A percentile compares a stretch with the other conserved stretches of the same genome.
phyloP scores from a whole-genome alignment of 768 basidiomycete species.

The Suillus ampliporus region DNA sequence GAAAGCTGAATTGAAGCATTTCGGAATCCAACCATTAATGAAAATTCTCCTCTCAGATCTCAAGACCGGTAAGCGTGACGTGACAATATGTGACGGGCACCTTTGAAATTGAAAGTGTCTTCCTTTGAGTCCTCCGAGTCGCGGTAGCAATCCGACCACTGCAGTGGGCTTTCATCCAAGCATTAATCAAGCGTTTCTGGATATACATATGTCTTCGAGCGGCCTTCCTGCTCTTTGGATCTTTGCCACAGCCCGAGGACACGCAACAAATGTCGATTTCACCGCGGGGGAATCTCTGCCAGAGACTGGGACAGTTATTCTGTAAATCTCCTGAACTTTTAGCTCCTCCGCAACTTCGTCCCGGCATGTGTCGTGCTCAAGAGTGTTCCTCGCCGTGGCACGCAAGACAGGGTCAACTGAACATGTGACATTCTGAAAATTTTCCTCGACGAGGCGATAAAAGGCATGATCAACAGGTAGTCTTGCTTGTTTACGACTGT shows the following conservation, averaged over 20 bases:
- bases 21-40: neutral
- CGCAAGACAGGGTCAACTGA: neutral
- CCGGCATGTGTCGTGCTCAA: accelerated
- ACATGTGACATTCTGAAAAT: neutral
- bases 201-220: neutral
- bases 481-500: neutral
- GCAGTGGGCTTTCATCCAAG: neutral
- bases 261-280: neutral
- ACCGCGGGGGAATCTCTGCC: neutral
- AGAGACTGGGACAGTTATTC: neutral
- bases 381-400: neutral
- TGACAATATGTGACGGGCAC: neutral
- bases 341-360: neutral
- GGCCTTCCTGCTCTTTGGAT: neutral
- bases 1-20: conserved; percentile 4
- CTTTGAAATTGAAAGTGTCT: no score
- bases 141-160: no score
- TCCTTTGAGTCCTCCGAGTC: no score
- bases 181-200: neutral
- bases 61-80: neutral
- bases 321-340: neutral
- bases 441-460: neutral
- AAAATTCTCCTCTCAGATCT: neutral
- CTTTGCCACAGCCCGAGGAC: neutral
- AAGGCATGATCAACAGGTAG: neutral